Conservation (phyloP, 768 basidiomycete genomes). For the Neoboletus subvelutipes region DNA sequence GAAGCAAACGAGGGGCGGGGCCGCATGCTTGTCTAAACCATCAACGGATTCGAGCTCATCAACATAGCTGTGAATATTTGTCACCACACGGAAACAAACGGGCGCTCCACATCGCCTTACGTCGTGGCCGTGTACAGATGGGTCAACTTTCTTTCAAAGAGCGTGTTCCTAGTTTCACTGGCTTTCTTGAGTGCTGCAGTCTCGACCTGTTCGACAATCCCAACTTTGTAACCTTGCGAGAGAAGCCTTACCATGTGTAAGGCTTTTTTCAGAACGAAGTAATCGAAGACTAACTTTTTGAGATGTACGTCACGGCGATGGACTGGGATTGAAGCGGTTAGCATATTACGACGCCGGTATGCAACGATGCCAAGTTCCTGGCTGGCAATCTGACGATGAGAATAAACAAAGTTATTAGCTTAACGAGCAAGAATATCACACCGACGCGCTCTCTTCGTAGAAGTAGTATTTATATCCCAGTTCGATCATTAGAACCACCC, state of each 20-base stretch:
- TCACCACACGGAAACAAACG: slow-evolving; percentile 4
- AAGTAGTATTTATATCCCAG: slow-evolving; percentile 85
- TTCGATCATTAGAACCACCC: slow-evolving; percentile 73
- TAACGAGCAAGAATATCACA: slow-evolving; percentile 23
- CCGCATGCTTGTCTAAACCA: slow-evolving; percentile 50
- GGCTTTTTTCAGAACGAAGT: not conserved
- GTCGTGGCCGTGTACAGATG: slow-evolving; percentile 86
- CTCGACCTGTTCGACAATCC: slow-evolving; percentile 79
- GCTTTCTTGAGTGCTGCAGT: slow-evolving; percentile 89
- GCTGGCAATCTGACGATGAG: slow-evolving; percentile 56
- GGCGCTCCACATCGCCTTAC: slow-evolving; percentile 42
- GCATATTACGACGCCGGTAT: slow-evolving; percentile 68
- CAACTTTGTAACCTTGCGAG: slow-evolving; percentile 78
- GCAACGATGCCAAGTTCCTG: slow-evolving; percentile 78
- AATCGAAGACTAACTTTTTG: slow-evolving; percentile 54
- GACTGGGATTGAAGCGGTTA: slow-evolving; percentile 71
- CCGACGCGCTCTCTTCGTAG: slow-evolving; percentile 83
- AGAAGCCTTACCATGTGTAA: slow-evolving; percentile 50
- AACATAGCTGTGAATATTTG: slow-evolving; percentile 59
- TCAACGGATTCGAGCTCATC: slow-evolving; percentile 75
- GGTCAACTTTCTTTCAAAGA: slow-evolving; percentile 73
- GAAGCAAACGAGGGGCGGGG: slow-evolving; percentile 73
- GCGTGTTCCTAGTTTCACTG: slow-evolving; percentile 67
- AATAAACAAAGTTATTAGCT: slow-evolving; percentile 5
- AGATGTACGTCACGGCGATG: slow-evolving; percentile 69